phyloP scores from a whole-genome alignment of 2,329 filamentous ascomycete genomes.

The Aspergillus amoenus region DNA sequence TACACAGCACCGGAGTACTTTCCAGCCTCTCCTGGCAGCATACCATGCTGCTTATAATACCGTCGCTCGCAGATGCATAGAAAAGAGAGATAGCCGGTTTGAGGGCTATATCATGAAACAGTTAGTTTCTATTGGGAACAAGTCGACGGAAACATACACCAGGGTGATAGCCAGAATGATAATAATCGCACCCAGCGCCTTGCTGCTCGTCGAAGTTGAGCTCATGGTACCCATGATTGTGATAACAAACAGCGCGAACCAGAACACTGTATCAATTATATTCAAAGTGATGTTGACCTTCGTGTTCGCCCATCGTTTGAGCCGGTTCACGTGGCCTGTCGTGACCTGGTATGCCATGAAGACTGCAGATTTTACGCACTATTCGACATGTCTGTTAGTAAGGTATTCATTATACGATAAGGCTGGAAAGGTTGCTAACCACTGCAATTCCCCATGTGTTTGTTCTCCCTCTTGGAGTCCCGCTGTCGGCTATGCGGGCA shows the following conservation, averaged over 20 bases:
- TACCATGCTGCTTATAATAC: too few relatives aligned
- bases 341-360: conserved; percentile 24
- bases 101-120: too few relatives aligned
- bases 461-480: conserved; percentile 15
- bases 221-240: conserved; percentile 18
- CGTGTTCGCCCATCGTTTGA: conserved; percentile 23
- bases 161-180: conserved; percentile 15
- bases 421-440: not conserved
- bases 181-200: conserved; percentile 20
- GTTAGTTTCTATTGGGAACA: too few relatives aligned
- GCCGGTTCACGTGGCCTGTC: conserved; percentile 16
- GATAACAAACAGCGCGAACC: conserved; percentile 26
- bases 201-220: conserved; percentile 14
- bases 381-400: not conserved
- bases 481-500: conserved; percentile 19
- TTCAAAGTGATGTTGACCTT: conserved; percentile 23
- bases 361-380: conserved; percentile 20
- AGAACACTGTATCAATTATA: conserved; percentile 26
- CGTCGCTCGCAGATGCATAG: too few relatives aligned
- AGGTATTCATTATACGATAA: not conserved
- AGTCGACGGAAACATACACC: too few relatives aligned
- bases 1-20: too few relatives aligned
- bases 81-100: too few relatives aligned
- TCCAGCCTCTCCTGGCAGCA: too few relatives aligned
- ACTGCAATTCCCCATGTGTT: conserved; percentile 25